phyloP scores from a whole-genome alignment of 768 basidiomycete genomes.

The Amanita jacksonii region DNA sequence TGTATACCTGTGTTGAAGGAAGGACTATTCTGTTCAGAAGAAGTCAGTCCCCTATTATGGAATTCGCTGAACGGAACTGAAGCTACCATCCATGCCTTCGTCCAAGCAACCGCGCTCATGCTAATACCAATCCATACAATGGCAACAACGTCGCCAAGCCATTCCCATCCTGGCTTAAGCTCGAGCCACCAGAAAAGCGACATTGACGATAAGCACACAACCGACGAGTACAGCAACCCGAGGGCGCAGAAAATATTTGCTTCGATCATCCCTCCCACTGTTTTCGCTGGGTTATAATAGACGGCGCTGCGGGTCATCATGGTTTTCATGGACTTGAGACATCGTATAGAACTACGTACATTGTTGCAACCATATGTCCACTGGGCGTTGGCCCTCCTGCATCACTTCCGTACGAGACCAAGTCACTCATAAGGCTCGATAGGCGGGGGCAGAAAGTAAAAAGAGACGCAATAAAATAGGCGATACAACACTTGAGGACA shows the following conservation, averaged over 20 bases:
- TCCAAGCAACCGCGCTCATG: constrained; percentile 79
- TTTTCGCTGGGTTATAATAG: constrained; percentile 93
- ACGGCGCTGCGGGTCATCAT: constrained; percentile 42
- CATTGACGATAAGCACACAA: constrained; percentile 71
- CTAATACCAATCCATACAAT: constrained; percentile 79
- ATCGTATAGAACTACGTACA: constrained; percentile 41
- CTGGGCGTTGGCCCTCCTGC: constrained; percentile 56
- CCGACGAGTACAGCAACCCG: constrained; percentile 58
- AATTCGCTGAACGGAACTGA: too few species aligned
- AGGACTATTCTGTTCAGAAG: constrained; percentile 61
- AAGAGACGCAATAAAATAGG: constrained; percentile 82
- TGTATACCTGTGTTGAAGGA: constrained; percentile 77
- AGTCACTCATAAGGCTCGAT: constrained; percentile 56
- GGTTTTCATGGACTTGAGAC: neutral
- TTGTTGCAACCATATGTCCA: constrained; percentile 88
- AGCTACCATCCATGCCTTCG: constrained; percentile 78
- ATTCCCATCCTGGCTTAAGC: constrained; percentile 55
- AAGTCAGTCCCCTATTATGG: too few species aligned
- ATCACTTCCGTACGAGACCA: constrained; percentile 43
- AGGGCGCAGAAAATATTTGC: constrained; percentile 74
- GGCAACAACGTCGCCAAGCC: constrained; percentile 64
- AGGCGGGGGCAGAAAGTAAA: constrained; percentile 86
- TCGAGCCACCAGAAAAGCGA: constrained; percentile 76
- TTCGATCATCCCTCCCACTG: constrained; percentile 87
- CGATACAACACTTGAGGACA: constrained; percentile 84